Conservation (phyloP, 768 basidiomycete genomes). For the Rhodotorula diobovata region DNA sequence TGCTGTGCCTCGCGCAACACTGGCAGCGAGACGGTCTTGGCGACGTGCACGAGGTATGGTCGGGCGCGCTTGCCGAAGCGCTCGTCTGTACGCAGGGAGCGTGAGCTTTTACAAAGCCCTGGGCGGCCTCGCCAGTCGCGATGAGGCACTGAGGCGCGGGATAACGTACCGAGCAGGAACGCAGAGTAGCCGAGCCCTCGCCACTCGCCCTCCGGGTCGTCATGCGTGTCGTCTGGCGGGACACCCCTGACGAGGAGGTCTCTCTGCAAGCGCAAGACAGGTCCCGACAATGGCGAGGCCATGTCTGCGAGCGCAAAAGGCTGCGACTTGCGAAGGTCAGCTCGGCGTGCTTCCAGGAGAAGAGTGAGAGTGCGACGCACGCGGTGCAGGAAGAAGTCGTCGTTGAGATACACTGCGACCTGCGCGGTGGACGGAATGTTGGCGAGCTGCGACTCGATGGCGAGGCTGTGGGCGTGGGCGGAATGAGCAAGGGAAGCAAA, state of each 20-base stretch:
- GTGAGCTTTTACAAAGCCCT: no score
- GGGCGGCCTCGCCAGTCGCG: neutral
- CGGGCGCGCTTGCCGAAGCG: constrained; percentile 51
- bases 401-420: constrained; percentile 45
- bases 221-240: constrained; percentile 28
- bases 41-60: constrained; percentile 52
- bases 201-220: constrained; percentile 49
- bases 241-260: constrained; percentile 44
- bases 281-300: constrained; percentile 46
- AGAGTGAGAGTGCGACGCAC: constrained; percentile 4
- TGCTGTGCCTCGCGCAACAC: constrained; percentile 48
- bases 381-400: constrained; percentile 50
- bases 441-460: constrained; percentile 39
- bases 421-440: constrained; percentile 22
- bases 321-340: constrained; percentile 13
- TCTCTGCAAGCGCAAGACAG: constrained; percentile 49
- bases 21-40: constrained; percentile 47
- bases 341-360: neutral
- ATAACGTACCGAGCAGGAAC: constrained; percentile 44
- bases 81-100: constrained; percentile 36
- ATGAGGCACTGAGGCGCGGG: neutral
- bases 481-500: neutral
- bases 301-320: constrained; percentile 21
- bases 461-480: constrained; percentile 15
- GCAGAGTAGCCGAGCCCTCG: constrained; percentile 49